phyloP scores from a whole-genome alignment of 1,139 yeast species.

The Pichia sp. region DNA sequence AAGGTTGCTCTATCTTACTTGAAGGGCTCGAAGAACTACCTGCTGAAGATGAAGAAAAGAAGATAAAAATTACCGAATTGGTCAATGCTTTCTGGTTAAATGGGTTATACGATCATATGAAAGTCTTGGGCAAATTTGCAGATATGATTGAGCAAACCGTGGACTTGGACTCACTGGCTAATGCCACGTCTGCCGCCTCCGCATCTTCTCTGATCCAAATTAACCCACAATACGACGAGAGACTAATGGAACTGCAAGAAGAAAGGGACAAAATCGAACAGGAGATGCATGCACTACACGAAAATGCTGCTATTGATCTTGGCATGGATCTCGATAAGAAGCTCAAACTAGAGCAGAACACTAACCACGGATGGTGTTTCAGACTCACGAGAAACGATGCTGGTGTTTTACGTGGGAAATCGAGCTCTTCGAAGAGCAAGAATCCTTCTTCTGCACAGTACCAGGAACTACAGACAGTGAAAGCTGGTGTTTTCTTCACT shows the following conservation, averaged over 20 bases:
- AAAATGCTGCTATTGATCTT: constrained; percentile 66
- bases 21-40: constrained; percentile 38
- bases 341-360: constrained; percentile 82
- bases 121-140: constrained; percentile 61
- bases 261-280: constrained; percentile 53
- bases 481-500: constrained; percentile 91
- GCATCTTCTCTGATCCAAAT: constrained; percentile 68
- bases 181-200: constrained; percentile 34
- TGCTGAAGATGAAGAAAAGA: constrained; percentile 25
- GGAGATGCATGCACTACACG: constrained; percentile 58
- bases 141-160: constrained; percentile 91
- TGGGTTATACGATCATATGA: constrained; percentile 49
- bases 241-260: constrained; percentile 56
- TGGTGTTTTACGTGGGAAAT: constrained; percentile 52
- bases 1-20: constrained; percentile 50
- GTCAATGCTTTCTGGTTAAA: constrained; percentile 52
- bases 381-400: constrained; percentile 90
- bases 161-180: constrained; percentile 74
- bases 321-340: constrained; percentile 81
- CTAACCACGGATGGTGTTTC: constrained; percentile 89
- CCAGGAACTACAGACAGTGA: constrained; percentile 81
- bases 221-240: constrained; percentile 84
- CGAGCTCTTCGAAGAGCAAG: constrained; percentile 35
- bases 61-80: constrained; percentile 29
- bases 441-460: constrained; percentile 36